Conservation (phyloP, 176 grass and related monocot species). For the Triticum turgidum region DNA sequence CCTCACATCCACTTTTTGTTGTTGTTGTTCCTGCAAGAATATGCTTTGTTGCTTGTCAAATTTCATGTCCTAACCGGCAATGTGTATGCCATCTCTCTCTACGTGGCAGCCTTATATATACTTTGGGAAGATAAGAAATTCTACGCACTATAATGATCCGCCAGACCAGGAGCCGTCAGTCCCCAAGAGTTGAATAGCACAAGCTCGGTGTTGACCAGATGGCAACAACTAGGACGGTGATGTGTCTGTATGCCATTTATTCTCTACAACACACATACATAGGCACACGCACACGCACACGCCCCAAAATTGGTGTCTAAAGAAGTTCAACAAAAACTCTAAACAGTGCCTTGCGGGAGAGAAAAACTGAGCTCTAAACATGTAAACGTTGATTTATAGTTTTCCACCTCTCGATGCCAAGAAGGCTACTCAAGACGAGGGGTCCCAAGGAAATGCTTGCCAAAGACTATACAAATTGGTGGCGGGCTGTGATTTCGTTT, state of each 20-base stretch:
- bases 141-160: background rate
- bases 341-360: no score
- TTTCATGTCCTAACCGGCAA: background rate
- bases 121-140: background rate
- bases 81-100: background rate
- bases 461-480: no score
- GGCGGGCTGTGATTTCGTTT: no score
- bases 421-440: no score
- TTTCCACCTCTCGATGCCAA: no score
- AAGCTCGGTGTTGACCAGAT: no score
- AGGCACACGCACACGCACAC: no score
- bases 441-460: no score
- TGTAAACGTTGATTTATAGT: no score
- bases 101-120: background rate
- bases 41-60: background rate
- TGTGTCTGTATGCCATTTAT: background rate
- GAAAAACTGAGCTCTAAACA: no score
- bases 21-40: background rate
- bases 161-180: background rate
- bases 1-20: background rate
- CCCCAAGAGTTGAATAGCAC: background rate
- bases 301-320: no score
- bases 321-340: no score
- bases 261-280: background rate
- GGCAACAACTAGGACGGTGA: background rate